Percentiles rank a stretch among this genome's conserved stretches.
Conservation (phyloP, 2,329 filamentous ascomycete genomes). For the Gremmenia infestans region DNA sequence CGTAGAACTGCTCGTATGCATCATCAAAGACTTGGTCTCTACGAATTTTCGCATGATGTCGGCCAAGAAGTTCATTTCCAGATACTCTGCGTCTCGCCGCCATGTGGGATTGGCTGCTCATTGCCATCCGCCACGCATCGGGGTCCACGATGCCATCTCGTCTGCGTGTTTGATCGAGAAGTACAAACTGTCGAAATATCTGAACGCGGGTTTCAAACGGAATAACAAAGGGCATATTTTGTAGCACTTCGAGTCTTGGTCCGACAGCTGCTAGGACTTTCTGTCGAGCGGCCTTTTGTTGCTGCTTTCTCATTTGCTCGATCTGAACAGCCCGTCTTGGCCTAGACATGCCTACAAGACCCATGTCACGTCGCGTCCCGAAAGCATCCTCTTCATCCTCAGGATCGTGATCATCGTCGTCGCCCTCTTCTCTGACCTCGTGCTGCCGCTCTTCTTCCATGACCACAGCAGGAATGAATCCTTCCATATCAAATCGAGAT, state of each 20-base stretch:
- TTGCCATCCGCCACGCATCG: conserved; percentile 66
- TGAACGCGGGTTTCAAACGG: conserved; percentile 87
- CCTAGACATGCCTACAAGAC: conserved; percentile 50
- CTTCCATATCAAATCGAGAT: conserved; percentile 76
- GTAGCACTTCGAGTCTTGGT: conserved; percentile 81
- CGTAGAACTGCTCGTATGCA: conserved; percentile 78
- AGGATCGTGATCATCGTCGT: conserved; percentile 44
- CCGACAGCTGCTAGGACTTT: conserved; percentile 74
- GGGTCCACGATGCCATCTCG: conserved; percentile 68
- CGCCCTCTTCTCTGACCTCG: conserved; percentile 58
- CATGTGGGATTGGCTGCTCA: conserved; percentile 39
- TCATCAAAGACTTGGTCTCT: conserved; percentile 79
- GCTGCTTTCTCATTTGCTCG: conserved; percentile 58
- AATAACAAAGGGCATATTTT: conserved; percentile 96
- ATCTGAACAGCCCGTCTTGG: conserved; percentile 57
- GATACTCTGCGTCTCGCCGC: conserved; percentile 10
- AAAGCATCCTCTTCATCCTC: conserved; percentile 35
- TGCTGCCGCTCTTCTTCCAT: conserved; percentile 78
- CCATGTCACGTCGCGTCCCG: conserved; percentile 30
- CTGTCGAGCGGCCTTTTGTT: conserved; percentile 62
- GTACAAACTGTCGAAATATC: conserved; percentile 91
- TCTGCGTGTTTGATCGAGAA: conserved; percentile 70
- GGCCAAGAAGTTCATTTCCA: conserved; percentile 40
- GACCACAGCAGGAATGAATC: conserved; percentile 82
- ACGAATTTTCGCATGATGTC: conserved; percentile 74